Evolutionary conservation across 2,329 filamentous ascomycete species (phyloP).

Genomic region (Aureobasidium subglaciale): DNA sequence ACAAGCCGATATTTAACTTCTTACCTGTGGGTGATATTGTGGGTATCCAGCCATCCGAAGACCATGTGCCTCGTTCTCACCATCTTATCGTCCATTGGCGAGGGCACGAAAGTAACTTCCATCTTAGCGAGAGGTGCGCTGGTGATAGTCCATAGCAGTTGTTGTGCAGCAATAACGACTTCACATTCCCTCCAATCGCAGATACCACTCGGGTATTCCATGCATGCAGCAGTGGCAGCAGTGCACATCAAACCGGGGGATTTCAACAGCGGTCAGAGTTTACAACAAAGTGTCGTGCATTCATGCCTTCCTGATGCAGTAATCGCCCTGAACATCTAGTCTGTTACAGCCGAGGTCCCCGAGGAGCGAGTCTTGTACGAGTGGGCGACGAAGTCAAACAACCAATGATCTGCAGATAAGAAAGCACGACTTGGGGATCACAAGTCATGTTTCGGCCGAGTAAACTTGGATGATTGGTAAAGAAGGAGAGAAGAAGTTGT

Average conservation of each 20-base stretch:
- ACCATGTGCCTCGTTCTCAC: background rate
- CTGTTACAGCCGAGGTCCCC: background rate
- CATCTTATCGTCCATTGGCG: conserved; percentile 2
- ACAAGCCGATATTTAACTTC: conserved; percentile 5
- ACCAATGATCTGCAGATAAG: conserved; percentile 11
- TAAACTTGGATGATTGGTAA: background rate
- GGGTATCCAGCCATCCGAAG: background rate
- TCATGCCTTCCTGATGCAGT: conserved; percentile 5
- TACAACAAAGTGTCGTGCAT: conserved; percentile 11
- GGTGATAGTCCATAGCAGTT: background rate
- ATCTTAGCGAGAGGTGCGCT: background rate
- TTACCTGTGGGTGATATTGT: background rate
- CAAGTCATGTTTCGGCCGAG: conserved; percentile 4
- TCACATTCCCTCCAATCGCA: conserved; percentile 5
- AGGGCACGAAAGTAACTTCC: background rate
- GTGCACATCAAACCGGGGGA: background rate
- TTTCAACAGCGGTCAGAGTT: background rate
- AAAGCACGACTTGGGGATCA: background rate
- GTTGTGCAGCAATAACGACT: background rate
- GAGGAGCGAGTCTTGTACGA: background rate
- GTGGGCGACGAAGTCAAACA: background rate
- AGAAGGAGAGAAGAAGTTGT: background rate
- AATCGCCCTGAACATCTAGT: conserved; percentile 1
- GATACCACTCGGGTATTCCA: background rate
- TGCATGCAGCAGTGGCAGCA: background rate